phyloP scores from a whole-genome alignment of 2,329 filamentous ascomycete genomes.

The Hymenoscyphus salicellus region DNA sequence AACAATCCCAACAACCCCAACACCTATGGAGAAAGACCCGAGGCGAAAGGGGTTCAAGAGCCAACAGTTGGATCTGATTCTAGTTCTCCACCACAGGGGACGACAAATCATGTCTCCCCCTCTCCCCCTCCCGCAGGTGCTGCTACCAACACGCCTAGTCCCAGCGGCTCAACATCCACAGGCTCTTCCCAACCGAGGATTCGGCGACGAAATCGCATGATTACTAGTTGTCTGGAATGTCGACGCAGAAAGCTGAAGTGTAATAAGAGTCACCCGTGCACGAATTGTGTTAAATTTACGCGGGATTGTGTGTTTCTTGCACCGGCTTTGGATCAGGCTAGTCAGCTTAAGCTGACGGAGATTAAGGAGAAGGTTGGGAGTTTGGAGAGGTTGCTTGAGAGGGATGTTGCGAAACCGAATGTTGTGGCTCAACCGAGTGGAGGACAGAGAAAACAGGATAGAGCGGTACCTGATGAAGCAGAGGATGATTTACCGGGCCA shows the following conservation, averaged over 20 bases:
- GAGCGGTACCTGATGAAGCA: conserved; percentile 45
- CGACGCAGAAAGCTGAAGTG: conserved; percentile 76
- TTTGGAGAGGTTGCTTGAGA: conserved; percentile 66
- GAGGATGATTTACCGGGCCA: conserved; percentile 44
- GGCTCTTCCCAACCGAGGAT: conserved; percentile 28
- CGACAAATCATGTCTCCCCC: conserved; percentile 9
- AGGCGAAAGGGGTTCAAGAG: neutral
- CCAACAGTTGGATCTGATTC: neutral
- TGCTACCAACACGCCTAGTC: neutral
- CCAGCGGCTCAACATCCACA: conserved; percentile 11
- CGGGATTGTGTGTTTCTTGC: conserved; percentile 45
- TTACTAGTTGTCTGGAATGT: conserved; percentile 68
- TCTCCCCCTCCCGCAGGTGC: conserved; percentile 12
- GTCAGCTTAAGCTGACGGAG: conserved; percentile 67
- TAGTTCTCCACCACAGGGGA: conserved; percentile 1
- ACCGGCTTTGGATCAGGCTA: conserved; percentile 58
- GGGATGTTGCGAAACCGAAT: conserved; percentile 57
- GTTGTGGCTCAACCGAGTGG: conserved; percentile 9
- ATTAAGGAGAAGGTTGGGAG: conserved; percentile 77
- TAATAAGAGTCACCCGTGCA: conserved; percentile 69
- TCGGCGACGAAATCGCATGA: conserved; percentile 58
- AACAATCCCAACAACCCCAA: conserved; percentile 9
- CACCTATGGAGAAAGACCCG: neutral
- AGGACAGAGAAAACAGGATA: conserved; percentile 16
- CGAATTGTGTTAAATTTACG: conserved; percentile 41